These are phyloP conservation scores for Pichia phayaonensis DNA, from an alignment of 805 yeast species.

Conservation along the genomic window DNA sequence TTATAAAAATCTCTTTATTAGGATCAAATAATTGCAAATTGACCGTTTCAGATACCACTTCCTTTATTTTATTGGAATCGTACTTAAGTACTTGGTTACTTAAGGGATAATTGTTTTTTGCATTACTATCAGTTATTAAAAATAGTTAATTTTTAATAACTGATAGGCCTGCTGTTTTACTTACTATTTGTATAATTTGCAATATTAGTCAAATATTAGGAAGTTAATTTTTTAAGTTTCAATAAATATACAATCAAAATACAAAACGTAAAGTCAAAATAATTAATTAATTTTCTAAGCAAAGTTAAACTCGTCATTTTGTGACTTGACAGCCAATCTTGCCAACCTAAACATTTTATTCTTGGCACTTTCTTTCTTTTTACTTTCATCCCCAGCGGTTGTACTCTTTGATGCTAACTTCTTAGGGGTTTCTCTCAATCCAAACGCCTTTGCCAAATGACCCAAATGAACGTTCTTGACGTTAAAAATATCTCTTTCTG, in stretches of 20 bases:
- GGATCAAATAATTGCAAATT: too few relatives aligned
- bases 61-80: too few relatives aligned
- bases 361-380: slow-evolving; percentile 58
- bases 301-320: slow-evolving; percentile 68
- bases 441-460: slow-evolving; percentile 92
- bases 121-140: too few relatives aligned
- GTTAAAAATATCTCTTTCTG: slow-evolving; percentile 75
- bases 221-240: neutral
- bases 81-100: too few relatives aligned
- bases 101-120: too few relatives aligned
- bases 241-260: neutral
- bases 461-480: slow-evolving; percentile 84
- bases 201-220: neutral
- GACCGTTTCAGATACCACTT: too few relatives aligned
- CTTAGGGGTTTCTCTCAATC: slow-evolving; percentile 90
- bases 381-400: slow-evolving; percentile 29
- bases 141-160: neutral
- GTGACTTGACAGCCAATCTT: slow-evolving; percentile 53
- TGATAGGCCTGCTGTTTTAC: neutral
- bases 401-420: slow-evolving; percentile 41
- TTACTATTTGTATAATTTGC: neutral
- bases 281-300: slow-evolving; percentile 10
- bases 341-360: slow-evolving; percentile 75
- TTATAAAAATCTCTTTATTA: too few relatives aligned
- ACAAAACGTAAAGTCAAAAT: neutral